Evolutionary conservation across 2,329 filamentous ascomycete genomes (phyloP), one percentile per base, ranked within the genome.

Genomic region (Escovopsis sp.): DNA sequence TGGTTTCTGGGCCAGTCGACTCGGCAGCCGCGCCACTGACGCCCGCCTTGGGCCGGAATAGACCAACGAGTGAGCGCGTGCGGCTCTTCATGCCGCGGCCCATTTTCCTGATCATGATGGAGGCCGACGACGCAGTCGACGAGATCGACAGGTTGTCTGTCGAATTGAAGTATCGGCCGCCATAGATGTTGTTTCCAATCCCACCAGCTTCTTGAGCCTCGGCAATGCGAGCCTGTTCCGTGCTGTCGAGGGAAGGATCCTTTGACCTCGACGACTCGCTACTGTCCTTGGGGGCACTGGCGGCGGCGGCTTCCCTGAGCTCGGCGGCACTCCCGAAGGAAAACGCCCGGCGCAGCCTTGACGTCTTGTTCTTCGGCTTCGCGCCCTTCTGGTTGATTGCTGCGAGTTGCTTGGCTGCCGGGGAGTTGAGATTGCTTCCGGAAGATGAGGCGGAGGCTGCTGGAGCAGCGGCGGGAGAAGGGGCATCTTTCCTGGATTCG

Each of bases 71-170:
- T 17, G 87, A 94, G 33, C 87, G 73, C 14, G 80, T 81, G 35
- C 85, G 79, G 60, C 90, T 92, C 70, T 94, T 96, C 76, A 96
- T 81, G n/a, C 88, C 87, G 44, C 86, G 85, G 37, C 90, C 90
- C 90, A 98, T 98, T 64, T 98, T 98, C 35, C 90, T 77, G 45
- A 98, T 81, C 84, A 92, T 92, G 48, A 92, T 76, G 21, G 85
- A 92, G 25, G 84, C 84, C 15, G 84, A 92, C 6, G 85, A 92
- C 15, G 84, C 84, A 9, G 84, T 92, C 4, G 85, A 92, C 2
- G 83, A 88, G 43, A 92, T 85, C 12, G 85, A 92, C 31, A 98
- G 61, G 46, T 96, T 96, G 57, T 98, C 90, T 0, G 85, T 96
- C 4, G 90, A 98, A 12, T 85, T 73, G 53, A 96, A 94, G 43